Conservation (phyloP, 139 green algal genomes). For the Microglena sp. region DNA sequence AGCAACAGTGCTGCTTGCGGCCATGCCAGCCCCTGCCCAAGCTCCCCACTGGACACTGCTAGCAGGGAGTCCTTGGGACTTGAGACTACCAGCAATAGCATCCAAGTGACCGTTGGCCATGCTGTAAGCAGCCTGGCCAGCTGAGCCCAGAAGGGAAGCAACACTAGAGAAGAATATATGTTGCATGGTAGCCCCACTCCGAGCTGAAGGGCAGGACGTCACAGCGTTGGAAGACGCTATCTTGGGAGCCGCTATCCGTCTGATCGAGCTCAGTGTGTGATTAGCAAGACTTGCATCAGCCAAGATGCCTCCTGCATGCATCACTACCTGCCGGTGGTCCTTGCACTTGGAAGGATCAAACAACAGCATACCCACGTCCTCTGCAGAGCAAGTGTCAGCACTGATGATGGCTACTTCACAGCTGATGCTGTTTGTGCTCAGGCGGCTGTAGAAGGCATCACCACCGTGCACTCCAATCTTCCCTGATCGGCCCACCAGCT, state of each 20-base stretch:
- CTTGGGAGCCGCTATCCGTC: constrained; percentile 48
- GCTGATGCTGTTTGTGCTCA: neutral
- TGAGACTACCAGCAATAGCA: constrained; percentile 6
- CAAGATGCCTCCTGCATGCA: constrained; percentile 53
- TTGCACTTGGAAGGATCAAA: no score
- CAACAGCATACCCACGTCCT: no score
- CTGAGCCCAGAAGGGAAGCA: constrained; percentile 57
- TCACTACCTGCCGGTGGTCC: neutral
- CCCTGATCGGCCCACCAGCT: constrained; percentile 42
- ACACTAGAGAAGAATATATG: constrained; percentile 65
- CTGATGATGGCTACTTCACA: no score
- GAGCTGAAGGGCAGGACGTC: neutral
- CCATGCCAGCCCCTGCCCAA: constrained; percentile 42
- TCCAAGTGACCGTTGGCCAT: constrained; percentile 67
- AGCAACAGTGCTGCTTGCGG: constrained; percentile 6
- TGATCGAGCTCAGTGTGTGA: constrained; percentile 22
- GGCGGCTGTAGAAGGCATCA: neutral
- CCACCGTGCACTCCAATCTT: no score
- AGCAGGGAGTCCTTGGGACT: neutral
- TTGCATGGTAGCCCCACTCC: no score
- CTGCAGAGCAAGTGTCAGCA: no score
- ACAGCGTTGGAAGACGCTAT: neutral
- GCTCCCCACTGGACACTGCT: constrained; percentile 31
- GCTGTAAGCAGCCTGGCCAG: constrained; percentile 71
- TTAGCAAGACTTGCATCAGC: constrained; percentile 30